Percentiles rank a stretch among this genome's conserved stretches.
Conservation (phyloP, 2,329 filamentous ascomycete species). For the Aspergillus sp. region DNA sequence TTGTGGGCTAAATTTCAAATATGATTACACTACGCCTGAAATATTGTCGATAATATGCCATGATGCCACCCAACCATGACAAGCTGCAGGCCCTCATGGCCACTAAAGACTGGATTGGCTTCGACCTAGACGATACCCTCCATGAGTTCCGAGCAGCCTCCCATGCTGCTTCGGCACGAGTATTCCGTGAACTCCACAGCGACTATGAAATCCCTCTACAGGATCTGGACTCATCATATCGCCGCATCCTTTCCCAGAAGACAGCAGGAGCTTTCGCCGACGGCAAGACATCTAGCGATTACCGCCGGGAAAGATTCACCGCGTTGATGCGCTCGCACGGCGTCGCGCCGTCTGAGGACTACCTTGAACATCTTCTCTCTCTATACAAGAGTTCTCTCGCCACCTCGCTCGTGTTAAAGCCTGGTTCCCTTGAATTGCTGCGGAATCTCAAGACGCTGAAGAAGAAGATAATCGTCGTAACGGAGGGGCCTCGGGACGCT, state of each 20-base stretch:
- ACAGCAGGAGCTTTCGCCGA: constrained; percentile 45
- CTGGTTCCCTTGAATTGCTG: constrained; percentile 37
- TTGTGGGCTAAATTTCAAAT: too few relatives aligned
- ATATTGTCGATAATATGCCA: too few relatives aligned
- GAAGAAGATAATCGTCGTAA: constrained; percentile 45
- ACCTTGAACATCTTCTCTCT: constrained; percentile 14
- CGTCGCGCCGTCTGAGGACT: background rate
- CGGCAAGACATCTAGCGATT: constrained; percentile 44
- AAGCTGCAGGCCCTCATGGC: too few relatives aligned
- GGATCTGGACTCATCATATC: constrained; percentile 26
- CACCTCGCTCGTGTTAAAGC: constrained; percentile 32
- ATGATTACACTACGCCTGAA: too few relatives aligned
- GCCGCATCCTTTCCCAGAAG: constrained; percentile 29
- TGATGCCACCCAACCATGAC: too few relatives aligned
- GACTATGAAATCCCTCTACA: constrained; percentile 6
- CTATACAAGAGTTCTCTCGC: constrained; percentile 13
- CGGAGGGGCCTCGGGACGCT: constrained; percentile 49
- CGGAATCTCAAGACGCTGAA: constrained; percentile 29
- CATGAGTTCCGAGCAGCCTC: constrained; percentile 48
- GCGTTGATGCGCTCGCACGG: constrained; percentile 25
- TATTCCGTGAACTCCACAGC: constrained; percentile 30
- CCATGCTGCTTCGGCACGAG: constrained; percentile 28
- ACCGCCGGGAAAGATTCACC: constrained; percentile 41
- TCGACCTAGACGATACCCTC: constrained; percentile 51
- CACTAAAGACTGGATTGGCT: constrained; percentile 38